Evolutionary conservation across 176 grass and related monocot species (phyloP).

Genomic region (Avena sativa): DNA sequence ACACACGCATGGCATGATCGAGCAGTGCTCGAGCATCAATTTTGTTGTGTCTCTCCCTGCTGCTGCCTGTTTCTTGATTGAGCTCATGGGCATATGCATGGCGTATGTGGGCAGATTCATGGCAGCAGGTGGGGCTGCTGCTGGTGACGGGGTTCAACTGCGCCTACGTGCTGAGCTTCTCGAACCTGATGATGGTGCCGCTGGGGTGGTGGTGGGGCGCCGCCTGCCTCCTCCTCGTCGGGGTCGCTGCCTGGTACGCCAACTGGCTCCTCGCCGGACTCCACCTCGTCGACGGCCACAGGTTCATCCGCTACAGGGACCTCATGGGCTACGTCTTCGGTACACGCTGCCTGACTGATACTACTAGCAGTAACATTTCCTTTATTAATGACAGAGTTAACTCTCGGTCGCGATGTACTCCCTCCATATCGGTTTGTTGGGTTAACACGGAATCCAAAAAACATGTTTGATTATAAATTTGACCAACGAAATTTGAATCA

Average conservation of each 20-base stretch:
- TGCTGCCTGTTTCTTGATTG: no score
- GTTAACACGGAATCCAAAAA: no score
- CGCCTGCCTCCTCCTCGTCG: conserved; percentile 65
- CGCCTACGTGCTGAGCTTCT: conserved; percentile 96
- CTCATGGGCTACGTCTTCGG: conserved; percentile 87
- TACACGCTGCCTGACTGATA: background rate
- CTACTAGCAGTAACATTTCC: background rate
- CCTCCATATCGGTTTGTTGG: no score
- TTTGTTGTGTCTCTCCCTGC: no score
- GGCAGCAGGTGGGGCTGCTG: conserved; percentile 79
- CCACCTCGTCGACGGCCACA: conserved; percentile 63
- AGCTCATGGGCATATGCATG: no score
- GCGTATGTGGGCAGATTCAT: conserved; percentile 34
- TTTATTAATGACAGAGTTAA: no score
- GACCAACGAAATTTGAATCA: no score
- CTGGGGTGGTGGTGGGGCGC: conserved; percentile 76
- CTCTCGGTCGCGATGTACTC: no score
- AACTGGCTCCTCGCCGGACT: conserved; percentile 84
- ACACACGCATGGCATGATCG: background rate
- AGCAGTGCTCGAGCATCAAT: no score
- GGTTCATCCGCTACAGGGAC: conserved; percentile 90
- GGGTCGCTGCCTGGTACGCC: conserved; percentile 60
- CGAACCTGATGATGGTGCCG: conserved; percentile 80
- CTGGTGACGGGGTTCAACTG: conserved; percentile 87
- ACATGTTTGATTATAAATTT: no score